Base-by-base conservation (phyloP, 176 grass and related monocot genomes). In the Aegilops speltoides region DNA sequence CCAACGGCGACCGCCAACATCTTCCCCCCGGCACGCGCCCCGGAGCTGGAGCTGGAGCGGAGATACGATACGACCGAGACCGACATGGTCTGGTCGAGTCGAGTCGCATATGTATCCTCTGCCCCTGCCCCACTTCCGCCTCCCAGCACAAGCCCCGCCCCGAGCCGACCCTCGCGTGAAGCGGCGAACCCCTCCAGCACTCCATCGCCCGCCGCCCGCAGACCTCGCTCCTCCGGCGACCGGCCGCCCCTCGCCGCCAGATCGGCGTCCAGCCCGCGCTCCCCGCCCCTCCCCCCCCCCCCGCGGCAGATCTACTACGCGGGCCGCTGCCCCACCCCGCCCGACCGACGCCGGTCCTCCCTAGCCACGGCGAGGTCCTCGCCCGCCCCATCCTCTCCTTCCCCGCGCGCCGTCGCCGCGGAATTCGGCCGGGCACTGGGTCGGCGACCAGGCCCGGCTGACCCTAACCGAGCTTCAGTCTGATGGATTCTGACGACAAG, bases 401-500 rank as follows among this genome's bases (percentile, higher is more conserved):
- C 14, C 22, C 0, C 74, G 14, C 74, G 15, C 8, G 73, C 25
- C 43, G 43, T 25, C 22, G 3, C 73, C 73, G 46, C 46, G 46
- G 26, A 54, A 77, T 77, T 77, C 46, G 16, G 16, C 1, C 3
- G 8, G 73, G 24, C 24, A 2, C 38, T 16, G 73, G 14, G 73
- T 56, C 8, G 45, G 73, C 10, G 25, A 17, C 26, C 6, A 54
- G 45, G 73, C 26, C 16, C 4, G 20, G 6, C 4, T 56, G 73
- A 11, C 29, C 72, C 72, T 41, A 16, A 81, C 12, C 82, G 73
- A 84, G 50, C 32, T 87, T 40, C 61, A 85, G 76, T 88, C 68
- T 88, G 52, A 93, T 93, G 92, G 92, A 93, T 76, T 71, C 89
- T 73, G 89, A 89, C 15, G 81, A 71, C 28, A 91, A 91, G 84